Conservation (phyloP, 2,329 filamentous ascomycete species). For the Knoxdaviesia capensis region DNA sequence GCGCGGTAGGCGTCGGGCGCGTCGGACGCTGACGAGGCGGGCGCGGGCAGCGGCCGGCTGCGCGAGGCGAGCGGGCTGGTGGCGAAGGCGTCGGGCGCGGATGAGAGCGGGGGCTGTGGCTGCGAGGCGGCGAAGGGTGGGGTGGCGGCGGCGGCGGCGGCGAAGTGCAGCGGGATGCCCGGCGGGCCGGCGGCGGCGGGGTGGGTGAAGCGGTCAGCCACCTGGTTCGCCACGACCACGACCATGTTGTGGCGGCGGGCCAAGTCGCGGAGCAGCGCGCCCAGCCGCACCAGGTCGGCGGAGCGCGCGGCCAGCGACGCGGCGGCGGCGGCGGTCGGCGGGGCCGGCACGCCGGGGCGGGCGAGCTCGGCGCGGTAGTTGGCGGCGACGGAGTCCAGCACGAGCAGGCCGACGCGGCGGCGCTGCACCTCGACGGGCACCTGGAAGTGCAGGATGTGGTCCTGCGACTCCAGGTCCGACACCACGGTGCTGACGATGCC, state of each 20-base stretch:
- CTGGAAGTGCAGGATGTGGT: conserved; percentile 86
- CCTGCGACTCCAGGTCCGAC: conserved; percentile 81
- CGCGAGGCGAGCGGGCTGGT: too few relatives aligned
- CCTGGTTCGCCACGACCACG: conserved; percentile 86
- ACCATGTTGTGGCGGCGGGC: conserved; percentile 58
- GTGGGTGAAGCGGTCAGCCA: conserved; percentile 60
- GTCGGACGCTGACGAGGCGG: too few relatives aligned
- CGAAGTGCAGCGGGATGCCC: conserved; percentile 9
- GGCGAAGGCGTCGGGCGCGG: neutral
- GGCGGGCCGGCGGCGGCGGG: conserved; percentile 7
- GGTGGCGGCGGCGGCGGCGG: conserved; percentile 11
- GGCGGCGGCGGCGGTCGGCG: conserved; percentile 26
- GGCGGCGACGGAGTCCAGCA: conserved; percentile 82
- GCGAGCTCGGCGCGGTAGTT: conserved; percentile 91
- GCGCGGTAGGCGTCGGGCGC: conserved; percentile 15
- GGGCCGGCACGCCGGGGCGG: conserved; percentile 23
- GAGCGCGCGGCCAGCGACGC: conserved; percentile 46
- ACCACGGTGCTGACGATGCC: conserved; percentile 63
- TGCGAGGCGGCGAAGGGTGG: conserved; percentile 31
- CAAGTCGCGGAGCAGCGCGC: conserved; percentile 54
- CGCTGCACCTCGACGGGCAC: conserved; percentile 66
- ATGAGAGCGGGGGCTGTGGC: neutral
- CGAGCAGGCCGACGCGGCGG: conserved; percentile 58
- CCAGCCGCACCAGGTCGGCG: conserved; percentile 56
- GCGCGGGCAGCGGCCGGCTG: too few relatives aligned